phyloP scores from a whole-genome alignment of 805 yeast genomes.

The Isabelozyma gotoi region DNA sequence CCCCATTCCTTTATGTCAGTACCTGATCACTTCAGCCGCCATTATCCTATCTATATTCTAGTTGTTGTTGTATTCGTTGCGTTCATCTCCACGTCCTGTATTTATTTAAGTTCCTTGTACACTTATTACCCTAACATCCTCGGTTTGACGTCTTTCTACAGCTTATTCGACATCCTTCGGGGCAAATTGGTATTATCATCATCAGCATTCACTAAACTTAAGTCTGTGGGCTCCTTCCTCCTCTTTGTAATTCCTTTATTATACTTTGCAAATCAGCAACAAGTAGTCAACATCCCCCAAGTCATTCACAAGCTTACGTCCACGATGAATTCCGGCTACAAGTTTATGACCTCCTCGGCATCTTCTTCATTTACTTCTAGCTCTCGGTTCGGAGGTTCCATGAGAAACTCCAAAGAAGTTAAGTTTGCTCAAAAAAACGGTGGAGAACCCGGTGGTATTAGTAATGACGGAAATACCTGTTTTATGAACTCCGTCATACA shows the following conservation, averaged over 20 bases:
- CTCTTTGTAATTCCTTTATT: neutral
- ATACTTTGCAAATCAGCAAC: constrained; percentile 1
- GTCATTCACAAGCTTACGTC: constrained; percentile 6
- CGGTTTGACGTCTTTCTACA: neutral
- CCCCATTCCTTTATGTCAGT: neutral
- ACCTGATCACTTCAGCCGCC: neutral
- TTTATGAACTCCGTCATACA: constrained; percentile 92
- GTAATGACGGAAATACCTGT: constrained; percentile 91
- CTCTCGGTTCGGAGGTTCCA: constrained; percentile 9
- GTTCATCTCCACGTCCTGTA: neutral
- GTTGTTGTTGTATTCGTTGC: neutral
- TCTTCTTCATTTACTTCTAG: neutral
- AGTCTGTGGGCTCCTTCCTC: neutral
- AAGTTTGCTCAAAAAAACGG: constrained; percentile 55
- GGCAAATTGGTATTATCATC: neutral
- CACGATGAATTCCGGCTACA: constrained; percentile 14
- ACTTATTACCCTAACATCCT: neutral
- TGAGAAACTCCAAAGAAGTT: constrained; percentile 22
- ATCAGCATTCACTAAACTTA: neutral
- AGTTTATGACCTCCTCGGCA: constrained; percentile 4
- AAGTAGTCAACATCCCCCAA: constrained; percentile 7
- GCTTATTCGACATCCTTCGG: constrained; percentile 1
- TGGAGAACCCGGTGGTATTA: constrained; percentile 80
- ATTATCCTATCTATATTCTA: neutral
- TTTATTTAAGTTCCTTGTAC: neutral